Conservation (phyloP, 192 early-diverging fungal genomes). For the Pilaira anomala region DNA sequence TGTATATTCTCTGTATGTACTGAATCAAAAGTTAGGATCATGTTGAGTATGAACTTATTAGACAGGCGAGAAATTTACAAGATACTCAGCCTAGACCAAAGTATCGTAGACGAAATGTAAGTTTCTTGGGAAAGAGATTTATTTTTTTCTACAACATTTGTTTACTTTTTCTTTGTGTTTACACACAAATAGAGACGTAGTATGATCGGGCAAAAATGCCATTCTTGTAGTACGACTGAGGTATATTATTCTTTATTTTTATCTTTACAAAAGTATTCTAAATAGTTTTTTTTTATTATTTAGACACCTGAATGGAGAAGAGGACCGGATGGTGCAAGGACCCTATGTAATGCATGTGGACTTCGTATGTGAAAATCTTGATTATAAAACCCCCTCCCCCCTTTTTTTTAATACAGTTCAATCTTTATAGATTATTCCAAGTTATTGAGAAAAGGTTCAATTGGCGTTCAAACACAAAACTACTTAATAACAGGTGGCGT, state of each 20-base stretch:
- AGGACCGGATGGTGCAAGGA: slow-evolving; percentile 84
- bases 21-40: background rate
- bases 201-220: slow-evolving; percentile 43
- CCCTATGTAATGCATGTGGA: slow-evolving; percentile 94
- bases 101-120: slow-evolving; percentile 22
- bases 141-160: no score
- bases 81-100: background rate
- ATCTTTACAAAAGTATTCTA: background rate
- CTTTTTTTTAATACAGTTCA: background rate
- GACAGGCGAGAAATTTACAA: slow-evolving; percentile 19
- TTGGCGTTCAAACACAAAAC: slow-evolving; percentile 9
- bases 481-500: background rate
- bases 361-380: slow-evolving; percentile 59
- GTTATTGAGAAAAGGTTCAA: slow-evolving; percentile 7
- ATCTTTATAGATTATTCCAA: slow-evolving; percentile 13
- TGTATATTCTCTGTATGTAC: background rate
- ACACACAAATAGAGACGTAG: slow-evolving; percentile 9
- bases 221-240: slow-evolving; percentile 80
- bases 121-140: no score
- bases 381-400: background rate
- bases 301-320: slow-evolving; percentile 94
- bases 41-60: slow-evolving; percentile 14
- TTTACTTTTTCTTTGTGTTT: background rate
- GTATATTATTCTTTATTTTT: no score
- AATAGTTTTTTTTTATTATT: slow-evolving; percentile 75